phyloP scores from a whole-genome alignment of 2,329 filamentous ascomycete species.

The Pezicula radicicola region DNA sequence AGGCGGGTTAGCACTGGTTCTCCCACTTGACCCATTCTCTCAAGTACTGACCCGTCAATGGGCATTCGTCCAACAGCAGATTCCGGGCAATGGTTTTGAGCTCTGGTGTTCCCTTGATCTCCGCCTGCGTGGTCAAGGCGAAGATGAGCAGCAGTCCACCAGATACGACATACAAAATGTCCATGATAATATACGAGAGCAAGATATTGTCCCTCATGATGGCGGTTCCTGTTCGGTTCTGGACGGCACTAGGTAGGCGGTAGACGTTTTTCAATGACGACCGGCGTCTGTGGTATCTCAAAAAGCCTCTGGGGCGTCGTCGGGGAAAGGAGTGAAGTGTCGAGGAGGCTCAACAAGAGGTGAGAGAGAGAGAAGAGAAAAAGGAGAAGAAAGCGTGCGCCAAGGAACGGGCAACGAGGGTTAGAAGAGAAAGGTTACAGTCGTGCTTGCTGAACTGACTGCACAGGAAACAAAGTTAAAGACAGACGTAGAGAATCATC shows the following conservation, averaged over 20 bases:
- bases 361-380: neutral
- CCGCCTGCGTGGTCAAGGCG: slow-evolving; percentile 44
- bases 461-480: slow-evolving; percentile 11
- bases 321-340: slow-evolving; percentile 10
- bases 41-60: slow-evolving; percentile 44
- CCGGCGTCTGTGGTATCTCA: slow-evolving; percentile 23
- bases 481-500: slow-evolving; percentile 8
- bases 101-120: slow-evolving; percentile 37
- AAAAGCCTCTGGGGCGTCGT: slow-evolving; percentile 2
- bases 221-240: neutral
- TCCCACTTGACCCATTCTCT: neutral
- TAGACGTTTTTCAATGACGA: slow-evolving; percentile 19
- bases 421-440: slow-evolving; percentile 4
- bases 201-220: slow-evolving; percentile 48
- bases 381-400: slow-evolving; percentile 2
- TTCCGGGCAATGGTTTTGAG: slow-evolving; percentile 46
- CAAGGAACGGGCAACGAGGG: slow-evolving; percentile 6
- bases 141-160: slow-evolving; percentile 50
- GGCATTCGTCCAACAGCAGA: slow-evolving; percentile 48
- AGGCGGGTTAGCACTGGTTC: slow-evolving; percentile 17
- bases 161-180: slow-evolving; percentile 48
- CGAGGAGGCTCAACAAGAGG: neutral
- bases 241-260: neutral
- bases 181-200: slow-evolving; percentile 44
- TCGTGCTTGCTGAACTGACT: slow-evolving; percentile 1